These are phyloP conservation scores for Eruca vesicaria DNA, from an alignment of 441 rosid species.

Conservation along the genomic window DNA sequence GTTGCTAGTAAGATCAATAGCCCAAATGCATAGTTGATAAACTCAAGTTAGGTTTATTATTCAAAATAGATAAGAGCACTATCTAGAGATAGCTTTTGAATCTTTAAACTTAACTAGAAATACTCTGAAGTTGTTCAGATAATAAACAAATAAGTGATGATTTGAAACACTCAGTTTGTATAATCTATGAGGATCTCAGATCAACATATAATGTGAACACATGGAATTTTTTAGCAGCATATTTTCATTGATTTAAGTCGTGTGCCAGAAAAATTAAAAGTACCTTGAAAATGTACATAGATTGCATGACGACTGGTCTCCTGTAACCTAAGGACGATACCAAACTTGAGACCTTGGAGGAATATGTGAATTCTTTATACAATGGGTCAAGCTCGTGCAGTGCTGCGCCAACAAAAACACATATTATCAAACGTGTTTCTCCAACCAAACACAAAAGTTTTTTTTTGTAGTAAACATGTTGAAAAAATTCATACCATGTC, in stretches of 20 bases:
- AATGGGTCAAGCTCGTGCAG: slow-evolving; percentile 81
- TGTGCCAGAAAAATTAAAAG: neutral
- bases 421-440: neutral
- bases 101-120: neutral
- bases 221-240: neutral
- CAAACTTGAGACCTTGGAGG: slow-evolving; percentile 60
- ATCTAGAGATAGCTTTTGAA: neutral
- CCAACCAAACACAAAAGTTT: neutral
- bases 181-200: neutral
- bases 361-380: slow-evolving; percentile 64
- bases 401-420: slow-evolving; percentile 47
- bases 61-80: neutral
- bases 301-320: slow-evolving; percentile 77
- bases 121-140: neutral
- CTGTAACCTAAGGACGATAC: slow-evolving; percentile 69
- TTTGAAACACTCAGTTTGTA: too few species aligned
- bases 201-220: neutral
- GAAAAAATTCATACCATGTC: slow-evolving; percentile 56
- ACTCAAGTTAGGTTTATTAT: neutral
- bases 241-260: too few species aligned
- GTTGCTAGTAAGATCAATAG: slow-evolving; percentile 59
- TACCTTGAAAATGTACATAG: slow-evolving; percentile 97
- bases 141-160: neutral
- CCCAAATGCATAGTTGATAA: neutral
- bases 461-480: neutral